Evolutionary conservation across 2,329 filamentous ascomycete genomes (phyloP).

Genomic region (Fusarium lyarnte): DNA sequence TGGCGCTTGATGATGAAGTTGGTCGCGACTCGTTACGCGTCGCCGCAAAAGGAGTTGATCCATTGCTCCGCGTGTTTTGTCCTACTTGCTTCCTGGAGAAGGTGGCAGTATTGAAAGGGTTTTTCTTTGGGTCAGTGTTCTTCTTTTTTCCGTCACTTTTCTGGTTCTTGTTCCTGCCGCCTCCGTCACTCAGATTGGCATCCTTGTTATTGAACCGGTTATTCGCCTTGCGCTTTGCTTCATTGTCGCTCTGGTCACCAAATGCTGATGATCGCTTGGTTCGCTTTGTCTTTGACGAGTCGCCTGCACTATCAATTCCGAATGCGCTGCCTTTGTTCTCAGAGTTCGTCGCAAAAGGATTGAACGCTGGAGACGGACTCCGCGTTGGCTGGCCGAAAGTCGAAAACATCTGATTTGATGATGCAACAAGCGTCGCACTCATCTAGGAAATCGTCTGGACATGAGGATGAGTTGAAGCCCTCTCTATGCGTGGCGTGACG

Average conservation of each 20-base stretch:
- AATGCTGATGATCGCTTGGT: slow-evolving; percentile 40
- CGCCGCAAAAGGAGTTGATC: slow-evolving; percentile 28
- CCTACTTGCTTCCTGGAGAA: slow-evolving; percentile 20
- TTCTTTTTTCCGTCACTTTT: slow-evolving; percentile 42
- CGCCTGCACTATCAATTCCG: slow-evolving; percentile 45
- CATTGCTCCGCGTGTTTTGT: slow-evolving; percentile 32
- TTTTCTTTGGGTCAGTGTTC: slow-evolving; percentile 35
- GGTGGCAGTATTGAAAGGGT: slow-evolving; percentile 12
- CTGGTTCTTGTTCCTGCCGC: slow-evolving; percentile 36
- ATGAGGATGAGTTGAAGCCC: slow-evolving; percentile 43
- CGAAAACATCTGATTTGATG: slow-evolving; percentile 53
- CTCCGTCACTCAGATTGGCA: slow-evolving; percentile 39
- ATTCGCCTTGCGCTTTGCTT: slow-evolving; percentile 39
- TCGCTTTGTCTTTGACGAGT: slow-evolving; percentile 42
- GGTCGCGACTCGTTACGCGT: slow-evolving; percentile 40
- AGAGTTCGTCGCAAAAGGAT: slow-evolving; percentile 48
- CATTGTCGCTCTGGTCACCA: slow-evolving; percentile 43
- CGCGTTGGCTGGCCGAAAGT: slow-evolving; percentile 50
- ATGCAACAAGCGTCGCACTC: slow-evolving; percentile 54
- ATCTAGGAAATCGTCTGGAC: slow-evolving; percentile 47
- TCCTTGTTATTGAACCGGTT: slow-evolving; percentile 44
- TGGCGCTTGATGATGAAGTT: slow-evolving; percentile 39
- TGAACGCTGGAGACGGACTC: slow-evolving; percentile 48
- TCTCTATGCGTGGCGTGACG: slow-evolving; percentile 23
- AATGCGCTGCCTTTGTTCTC: slow-evolving; percentile 43